Evolutionary conservation across 225 moss, liverwort and hornwort species (phyloP), one percentile per base, ranked within the genome.

Genomic region (Neckera pumila): DNA sequence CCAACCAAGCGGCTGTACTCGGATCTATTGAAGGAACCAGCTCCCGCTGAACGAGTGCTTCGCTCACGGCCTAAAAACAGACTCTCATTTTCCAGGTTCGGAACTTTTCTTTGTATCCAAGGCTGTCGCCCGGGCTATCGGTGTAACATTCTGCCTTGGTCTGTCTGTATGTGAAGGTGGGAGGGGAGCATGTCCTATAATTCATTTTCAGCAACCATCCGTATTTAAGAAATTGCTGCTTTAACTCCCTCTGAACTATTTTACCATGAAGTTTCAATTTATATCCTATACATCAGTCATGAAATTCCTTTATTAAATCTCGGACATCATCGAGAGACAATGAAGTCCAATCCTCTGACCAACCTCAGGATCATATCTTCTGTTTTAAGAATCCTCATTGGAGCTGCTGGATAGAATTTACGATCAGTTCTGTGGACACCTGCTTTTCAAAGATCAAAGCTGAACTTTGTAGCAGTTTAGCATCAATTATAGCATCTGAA

Each of bases 1-100:
- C 96, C 95, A 34, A 92, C 93, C 31, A 98, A 98, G 91, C 93
- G 97, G 63, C 81, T 95, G 49, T 95, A 96, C 71, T 91, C 95
- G 60, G 94, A 98, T 60, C 92, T 92, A 59, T 95, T 91, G 95
- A 95, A 93, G 76, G 97, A 95, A 89, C 76, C 89, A 75, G 86
- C 91, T 82, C 83, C 65, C 54, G 88, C 86, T 84, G 90, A 88
- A 33, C 88, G 86, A 87, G 95, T 79, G 86, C 87, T 92, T 73
- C 81, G 86, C 61, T 90, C 93, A 75, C 89, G 73, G 88, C 89
- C 92, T 53, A 93, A 94, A 88, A 86, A 90, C 67, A 93, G 89
- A 71, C 91, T 96, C 76, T 90, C 90, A n/a, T 88, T 89, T 83
- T 89, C 95, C 84, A 95, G 96, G 97, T 97, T 80, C 65, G n/a